These are phyloP conservation scores for Amniculicola lignicola DNA, from an alignment of 495 filamentous ascomycete genomes.

Conservation along the genomic window DNA sequence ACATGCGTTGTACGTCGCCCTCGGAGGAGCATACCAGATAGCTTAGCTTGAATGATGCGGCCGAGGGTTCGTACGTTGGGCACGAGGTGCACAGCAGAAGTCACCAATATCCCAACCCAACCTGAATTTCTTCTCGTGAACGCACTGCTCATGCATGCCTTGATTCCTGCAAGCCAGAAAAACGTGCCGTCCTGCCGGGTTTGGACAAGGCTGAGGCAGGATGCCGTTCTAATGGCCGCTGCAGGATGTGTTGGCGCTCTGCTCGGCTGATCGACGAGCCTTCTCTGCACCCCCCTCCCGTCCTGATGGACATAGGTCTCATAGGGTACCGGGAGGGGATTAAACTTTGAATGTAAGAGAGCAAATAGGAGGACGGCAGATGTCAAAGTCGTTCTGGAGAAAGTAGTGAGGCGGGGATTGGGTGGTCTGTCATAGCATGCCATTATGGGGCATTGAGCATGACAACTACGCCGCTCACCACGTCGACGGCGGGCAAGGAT, in stretches of 20 bases:
- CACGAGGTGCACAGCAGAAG: conserved; percentile 17
- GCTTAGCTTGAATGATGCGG: no score
- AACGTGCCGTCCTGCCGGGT: conserved; percentile 9
- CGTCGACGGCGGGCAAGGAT: conserved; percentile 19
- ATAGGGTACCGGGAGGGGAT: conserved; percentile 33
- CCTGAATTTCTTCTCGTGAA: background rate
- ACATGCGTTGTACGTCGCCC: conserved; percentile 18
- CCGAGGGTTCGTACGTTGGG: conserved; percentile 15
- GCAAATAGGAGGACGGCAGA: no score
- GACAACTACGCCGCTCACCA: conserved; percentile 12
- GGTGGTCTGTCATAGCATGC: no score
- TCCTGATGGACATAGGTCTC: conserved; percentile 23
- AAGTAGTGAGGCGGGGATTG: no score
- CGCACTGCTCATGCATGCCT: background rate
- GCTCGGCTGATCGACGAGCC: conserved; percentile 16
- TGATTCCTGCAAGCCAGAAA: background rate
- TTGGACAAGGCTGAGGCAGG: conserved; percentile 33
- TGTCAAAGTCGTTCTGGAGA: no score
- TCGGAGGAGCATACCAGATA: conserved; percentile 12
- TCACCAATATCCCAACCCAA: conserved; percentile 11
- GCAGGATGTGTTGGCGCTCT: conserved; percentile 36
- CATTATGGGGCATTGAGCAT: no score
- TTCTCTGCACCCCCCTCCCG: conserved; percentile 17
- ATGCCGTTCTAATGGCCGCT: conserved; percentile 33
- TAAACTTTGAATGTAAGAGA: no score